Conservation (phyloP, 2,329 filamentous ascomycete genomes). For the Scedosporium boydii region DNA sequence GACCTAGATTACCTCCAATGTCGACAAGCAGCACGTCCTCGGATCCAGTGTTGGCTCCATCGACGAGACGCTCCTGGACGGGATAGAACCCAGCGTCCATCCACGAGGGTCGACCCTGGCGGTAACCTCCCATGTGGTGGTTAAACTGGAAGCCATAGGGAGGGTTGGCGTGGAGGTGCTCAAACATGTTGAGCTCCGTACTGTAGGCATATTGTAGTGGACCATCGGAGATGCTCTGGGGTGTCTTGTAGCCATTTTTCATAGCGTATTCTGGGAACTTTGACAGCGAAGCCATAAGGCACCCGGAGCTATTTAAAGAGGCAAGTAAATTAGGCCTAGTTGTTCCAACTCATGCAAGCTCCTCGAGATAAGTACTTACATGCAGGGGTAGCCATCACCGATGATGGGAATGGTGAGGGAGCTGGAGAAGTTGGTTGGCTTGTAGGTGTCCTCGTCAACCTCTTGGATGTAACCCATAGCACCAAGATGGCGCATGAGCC, state of each 20-base stretch:
- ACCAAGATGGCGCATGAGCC: slow-evolving; percentile 26
- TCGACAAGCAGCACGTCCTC: slow-evolving; percentile 22
- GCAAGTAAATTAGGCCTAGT: not conserved
- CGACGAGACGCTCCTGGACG: slow-evolving; percentile 20
- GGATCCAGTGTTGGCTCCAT: slow-evolving; percentile 16
- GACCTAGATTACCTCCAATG: slow-evolving; percentile 23
- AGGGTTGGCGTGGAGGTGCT: slow-evolving; percentile 17
- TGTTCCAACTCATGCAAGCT: no score
- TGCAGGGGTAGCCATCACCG: slow-evolving; percentile 21
- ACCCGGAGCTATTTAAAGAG: not conserved
- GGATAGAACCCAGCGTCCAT: slow-evolving; percentile 25
- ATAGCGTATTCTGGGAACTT: slow-evolving; percentile 21
- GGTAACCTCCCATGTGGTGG: slow-evolving; percentile 24
- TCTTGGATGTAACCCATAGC: slow-evolving; percentile 30
- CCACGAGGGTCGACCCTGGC: slow-evolving; percentile 23
- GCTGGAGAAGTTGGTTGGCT: slow-evolving; percentile 26
- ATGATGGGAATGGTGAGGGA: slow-evolving; percentile 24
- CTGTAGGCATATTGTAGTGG: slow-evolving; percentile 22
- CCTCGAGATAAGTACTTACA: slow-evolving; percentile 12
- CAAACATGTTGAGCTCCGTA: slow-evolving; percentile 24
- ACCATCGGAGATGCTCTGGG: slow-evolving; percentile 18
- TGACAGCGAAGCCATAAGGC: slow-evolving; percentile 6
- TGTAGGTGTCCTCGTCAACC: slow-evolving; percentile 23
- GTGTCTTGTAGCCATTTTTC: slow-evolving; percentile 18
- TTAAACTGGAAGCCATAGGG: slow-evolving; percentile 25